Evolutionary conservation across 1,284 basidiomycete species (phyloP).

Genomic region (Fomitiporia mediterranea): DNA sequence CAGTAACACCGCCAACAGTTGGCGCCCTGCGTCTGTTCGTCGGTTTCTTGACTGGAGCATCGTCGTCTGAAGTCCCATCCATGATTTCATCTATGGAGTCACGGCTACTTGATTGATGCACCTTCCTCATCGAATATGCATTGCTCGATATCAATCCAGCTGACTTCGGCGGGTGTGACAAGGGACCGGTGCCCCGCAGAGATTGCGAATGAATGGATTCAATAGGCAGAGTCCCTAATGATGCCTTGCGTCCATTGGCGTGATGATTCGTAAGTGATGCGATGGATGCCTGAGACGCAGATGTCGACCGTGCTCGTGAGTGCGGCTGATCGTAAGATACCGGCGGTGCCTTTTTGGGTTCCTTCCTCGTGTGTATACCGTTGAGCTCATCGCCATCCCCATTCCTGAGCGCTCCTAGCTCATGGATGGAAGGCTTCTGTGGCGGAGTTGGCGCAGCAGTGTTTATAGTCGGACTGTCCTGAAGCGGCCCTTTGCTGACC

Average conservation of each 20-base stretch:
- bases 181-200: background rate
- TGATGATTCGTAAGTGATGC: conserved; percentile 10
- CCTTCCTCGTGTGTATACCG: conserved; percentile 7
- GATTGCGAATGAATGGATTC: conserved; percentile 15
- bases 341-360: conserved; percentile 14
- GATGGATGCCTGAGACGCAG: conserved; percentile 15
- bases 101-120: conserved; percentile 32
- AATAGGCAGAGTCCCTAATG: conserved; percentile 11
- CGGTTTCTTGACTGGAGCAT: conserved; percentile 25
- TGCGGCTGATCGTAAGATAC: conserved; percentile 14
- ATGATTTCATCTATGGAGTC: conserved; percentile 73
- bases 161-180: conserved; percentile 4
- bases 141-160: conserved; percentile 6
- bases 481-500: conserved; percentile 7
- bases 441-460: background rate
- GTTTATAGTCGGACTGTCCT: conserved; percentile 12
- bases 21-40: conserved; percentile 10
- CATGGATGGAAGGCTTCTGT: background rate
- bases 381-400: background rate
- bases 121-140: background rate
- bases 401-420: conserved; percentile 2
- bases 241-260: conserved; percentile 10
- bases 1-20: conserved; percentile 9
- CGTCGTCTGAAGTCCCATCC: conserved; percentile 60
- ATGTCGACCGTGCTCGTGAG: conserved; percentile 14